A percentile compares a stretch with the other conserved stretches of the same genome.
phyloP scores from a whole-genome alignment of 495 filamentous ascomycete species.

The Aspergillus affinis region DNA sequence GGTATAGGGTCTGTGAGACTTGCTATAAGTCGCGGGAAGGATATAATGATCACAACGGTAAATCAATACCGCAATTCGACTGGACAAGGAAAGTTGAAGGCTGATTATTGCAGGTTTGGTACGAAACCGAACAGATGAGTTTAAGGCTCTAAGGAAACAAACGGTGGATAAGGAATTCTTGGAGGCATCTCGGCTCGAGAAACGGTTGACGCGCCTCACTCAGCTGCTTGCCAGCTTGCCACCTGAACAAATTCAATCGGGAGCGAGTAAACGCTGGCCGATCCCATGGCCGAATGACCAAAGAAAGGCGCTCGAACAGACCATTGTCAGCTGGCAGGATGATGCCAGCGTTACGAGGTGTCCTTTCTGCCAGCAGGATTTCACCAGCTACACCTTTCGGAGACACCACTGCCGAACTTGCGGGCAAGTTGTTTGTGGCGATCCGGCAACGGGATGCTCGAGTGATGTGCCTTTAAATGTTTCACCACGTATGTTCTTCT shows the following conservation, averaged over 20 bases:
- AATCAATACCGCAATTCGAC: background rate
- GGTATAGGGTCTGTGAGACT: conserved; percentile 95
- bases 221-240: conserved; percentile 74
- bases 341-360: conserved; percentile 77
- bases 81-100: conserved; percentile 5
- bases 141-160: conserved; percentile 66
- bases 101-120: conserved; percentile 46
- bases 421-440: conserved; percentile 88
- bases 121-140: conserved; percentile 68
- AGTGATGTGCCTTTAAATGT: conserved; percentile 79
- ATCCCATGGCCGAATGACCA: conserved; percentile 61
- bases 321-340: conserved; percentile 92
- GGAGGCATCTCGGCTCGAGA: conserved; percentile 87
- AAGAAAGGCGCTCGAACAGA: conserved; percentile 81
- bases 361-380: conserved; percentile 93
- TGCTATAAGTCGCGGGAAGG: conserved; percentile 96
- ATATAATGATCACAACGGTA: conserved; percentile 85
- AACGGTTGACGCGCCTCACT: conserved; percentile 86
- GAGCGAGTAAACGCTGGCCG: conserved; percentile 55
- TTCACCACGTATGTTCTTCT: conserved; percentile 57
- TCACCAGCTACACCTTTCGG: conserved; percentile 82
- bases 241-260: conserved; percentile 52
- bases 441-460: conserved; percentile 80
- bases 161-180: conserved; percentile 80
- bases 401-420: conserved; percentile 94